A percentile compares a stretch with the other conserved stretches of the same genome.
Evolutionary conservation across 208 protist genomes (phyloP).

Genomic region (Sergeia podlipaevii): DNA sequence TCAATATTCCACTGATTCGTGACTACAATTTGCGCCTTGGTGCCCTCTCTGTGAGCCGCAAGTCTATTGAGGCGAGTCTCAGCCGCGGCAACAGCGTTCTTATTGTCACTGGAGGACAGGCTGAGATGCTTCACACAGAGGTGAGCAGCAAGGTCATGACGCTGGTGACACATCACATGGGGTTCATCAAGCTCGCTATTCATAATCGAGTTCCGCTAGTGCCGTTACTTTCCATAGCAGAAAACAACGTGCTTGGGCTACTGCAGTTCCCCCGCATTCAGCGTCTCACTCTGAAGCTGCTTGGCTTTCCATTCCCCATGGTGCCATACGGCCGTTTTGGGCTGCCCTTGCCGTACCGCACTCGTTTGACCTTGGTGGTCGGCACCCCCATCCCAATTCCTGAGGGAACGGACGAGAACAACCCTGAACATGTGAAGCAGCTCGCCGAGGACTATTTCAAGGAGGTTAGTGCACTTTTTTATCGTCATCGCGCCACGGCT

Average conservation of each 20-base stretch:
- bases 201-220: constrained; percentile 62
- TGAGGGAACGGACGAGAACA: constrained; percentile 40
- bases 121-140: constrained; percentile 75
- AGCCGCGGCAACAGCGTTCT: constrained; percentile 60
- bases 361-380: constrained; percentile 65
- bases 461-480: constrained; percentile 59
- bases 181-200: constrained; percentile 77
- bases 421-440: constrained; percentile 46
- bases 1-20: constrained; percentile 65
- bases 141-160: constrained; percentile 40
- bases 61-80: constrained; percentile 46
- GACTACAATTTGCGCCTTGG: constrained; percentile 74
- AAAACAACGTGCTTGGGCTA: constrained; percentile 71
- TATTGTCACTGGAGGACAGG: constrained; percentile 84
- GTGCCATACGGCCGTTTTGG: constrained; percentile 67
- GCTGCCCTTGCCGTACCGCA: constrained; percentile 59
- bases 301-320: constrained; percentile 84
- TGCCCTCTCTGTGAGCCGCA: constrained; percentile 49
- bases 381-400: constrained; percentile 58
- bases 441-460: constrained; percentile 59
- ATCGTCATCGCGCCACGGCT: constrained; percentile 54
- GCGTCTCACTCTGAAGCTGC: constrained; percentile 36
- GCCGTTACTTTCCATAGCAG: constrained; percentile 78
- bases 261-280: constrained; percentile 66
- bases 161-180: constrained; percentile 73